These are phyloP conservation scores for Colletotrichum sidae DNA, from an alignment of 2,329 filamentous ascomycete species.

Conservation along the genomic window DNA sequence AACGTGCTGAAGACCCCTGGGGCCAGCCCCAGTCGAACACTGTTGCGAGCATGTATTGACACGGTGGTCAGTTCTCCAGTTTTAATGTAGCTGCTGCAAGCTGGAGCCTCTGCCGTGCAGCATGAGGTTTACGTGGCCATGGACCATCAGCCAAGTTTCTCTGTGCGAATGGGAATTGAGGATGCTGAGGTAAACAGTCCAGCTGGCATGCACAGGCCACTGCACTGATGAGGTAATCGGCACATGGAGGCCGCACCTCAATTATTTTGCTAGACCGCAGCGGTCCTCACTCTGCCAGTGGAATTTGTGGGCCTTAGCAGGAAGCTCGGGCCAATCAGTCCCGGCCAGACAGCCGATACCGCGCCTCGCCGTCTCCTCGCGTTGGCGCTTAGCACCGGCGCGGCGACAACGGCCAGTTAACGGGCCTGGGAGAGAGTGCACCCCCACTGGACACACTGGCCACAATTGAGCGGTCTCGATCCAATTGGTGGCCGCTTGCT, in stretches of 20 bases:
- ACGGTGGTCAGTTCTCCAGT: slow-evolving; percentile 6
- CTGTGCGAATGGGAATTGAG: neutral
- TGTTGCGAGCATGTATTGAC: neutral
- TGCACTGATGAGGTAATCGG: neutral
- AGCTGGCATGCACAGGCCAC: slow-evolving; percentile 15
- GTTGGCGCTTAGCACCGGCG: slow-evolving; percentile 12
- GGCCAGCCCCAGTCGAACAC: slow-evolving; percentile 12
- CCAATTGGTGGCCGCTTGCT: neutral
- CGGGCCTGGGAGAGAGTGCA: neutral
- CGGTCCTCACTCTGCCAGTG: too few relatives aligned
- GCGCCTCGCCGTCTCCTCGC: neutral
- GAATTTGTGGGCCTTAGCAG: too few relatives aligned
- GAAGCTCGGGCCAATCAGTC: neutral
- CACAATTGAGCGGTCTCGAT: neutral
- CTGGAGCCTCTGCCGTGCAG: slow-evolving; percentile 14
- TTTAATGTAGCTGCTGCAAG: slow-evolving; percentile 26
- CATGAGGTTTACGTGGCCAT: slow-evolving; percentile 35
- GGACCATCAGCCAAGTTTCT: neutral
- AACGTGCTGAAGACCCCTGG: neutral
- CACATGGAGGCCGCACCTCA: neutral
- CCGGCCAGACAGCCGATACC: neutral
- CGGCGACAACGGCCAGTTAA: slow-evolving; percentile 8
- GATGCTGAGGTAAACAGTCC: neutral
- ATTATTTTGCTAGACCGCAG: too few relatives aligned
- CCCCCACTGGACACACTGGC: neutral